These are phyloP conservation scores for Laburnicola sp. DNA, from an alignment of 2,329 filamentous ascomycete genomes.

Conservation along the genomic window DNA sequence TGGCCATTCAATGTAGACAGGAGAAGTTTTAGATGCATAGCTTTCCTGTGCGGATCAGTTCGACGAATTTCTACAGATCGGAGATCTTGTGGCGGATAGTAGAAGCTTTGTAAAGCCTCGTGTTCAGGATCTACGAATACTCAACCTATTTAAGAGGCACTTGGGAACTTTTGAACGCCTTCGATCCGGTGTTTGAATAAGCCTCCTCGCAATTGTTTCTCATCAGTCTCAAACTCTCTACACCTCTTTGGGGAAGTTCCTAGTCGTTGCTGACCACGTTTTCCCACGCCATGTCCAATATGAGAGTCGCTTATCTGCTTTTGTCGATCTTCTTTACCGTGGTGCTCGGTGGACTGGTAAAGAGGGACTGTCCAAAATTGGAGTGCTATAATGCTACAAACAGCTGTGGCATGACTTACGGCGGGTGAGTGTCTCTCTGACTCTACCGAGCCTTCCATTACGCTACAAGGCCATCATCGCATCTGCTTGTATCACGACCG, in stretches of 20 bases:
- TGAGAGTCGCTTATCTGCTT: conserved; percentile 13
- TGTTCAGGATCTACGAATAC: neutral
- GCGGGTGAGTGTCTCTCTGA: conserved; percentile 20
- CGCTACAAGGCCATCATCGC: too few species aligned
- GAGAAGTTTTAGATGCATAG: neutral
- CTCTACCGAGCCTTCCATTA: neutral
- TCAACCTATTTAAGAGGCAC: conserved; percentile 1
- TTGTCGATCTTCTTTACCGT: conserved; percentile 4
- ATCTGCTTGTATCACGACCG: too few species aligned
- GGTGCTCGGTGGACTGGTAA: conserved; percentile 17
- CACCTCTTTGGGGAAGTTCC: neutral
- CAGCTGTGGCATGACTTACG: conserved; percentile 23
- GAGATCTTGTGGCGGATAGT: neutral
- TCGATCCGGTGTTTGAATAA: neutral
- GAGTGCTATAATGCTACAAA: conserved; percentile 27
- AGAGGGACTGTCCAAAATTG: conserved; percentile 20
- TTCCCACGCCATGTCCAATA: neutral
- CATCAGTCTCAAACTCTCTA: neutral
- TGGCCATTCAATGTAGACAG: neutral
- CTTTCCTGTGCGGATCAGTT: neutral
- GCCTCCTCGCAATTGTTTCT: neutral
- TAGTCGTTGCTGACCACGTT: neutral
- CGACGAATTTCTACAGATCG: neutral
- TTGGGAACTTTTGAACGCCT: neutral
- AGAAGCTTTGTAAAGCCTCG: neutral